Percentiles rank a stretch among this genome's conserved stretches.
Conservation (phyloP, 257 asterid species). For the Agastache rugosa region DNA sequence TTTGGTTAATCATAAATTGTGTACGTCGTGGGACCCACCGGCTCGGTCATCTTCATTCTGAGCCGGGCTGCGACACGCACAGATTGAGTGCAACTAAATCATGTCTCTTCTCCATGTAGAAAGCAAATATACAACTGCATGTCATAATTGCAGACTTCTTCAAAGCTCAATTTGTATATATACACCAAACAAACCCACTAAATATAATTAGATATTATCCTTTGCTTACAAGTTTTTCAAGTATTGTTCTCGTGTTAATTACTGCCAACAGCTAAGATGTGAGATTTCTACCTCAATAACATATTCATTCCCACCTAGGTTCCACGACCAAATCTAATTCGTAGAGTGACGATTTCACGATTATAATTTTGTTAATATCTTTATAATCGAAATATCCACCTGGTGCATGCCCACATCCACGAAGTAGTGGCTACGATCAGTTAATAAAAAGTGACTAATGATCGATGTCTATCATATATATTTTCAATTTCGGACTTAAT, state of each 20-base stretch:
- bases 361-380: too few species aligned
- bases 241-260: constrained; percentile 37
- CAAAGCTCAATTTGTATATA: neutral
- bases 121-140: constrained; percentile 31
- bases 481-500: neutral
- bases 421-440: neutral
- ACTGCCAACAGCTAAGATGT: constrained; percentile 41
- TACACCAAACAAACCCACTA: constrained; percentile 25
- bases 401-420: neutral
- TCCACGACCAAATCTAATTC: neutral
- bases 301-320: neutral
- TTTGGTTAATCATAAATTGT: too few species aligned
- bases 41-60: too few species aligned
- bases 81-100: constrained; percentile 35
- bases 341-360: too few species aligned
- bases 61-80: too few species aligned
- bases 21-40: too few species aligned
- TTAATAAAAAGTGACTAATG: too few species aligned
- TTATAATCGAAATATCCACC: too few species aligned
- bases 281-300: constrained; percentile 24
- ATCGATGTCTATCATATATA: neutral
- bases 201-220: constrained; percentile 15
- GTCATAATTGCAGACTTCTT: constrained; percentile 23
- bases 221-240: constrained; percentile 50
- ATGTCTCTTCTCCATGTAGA: constrained; percentile 17